phyloP scores from a whole-genome alignment of 805 yeast genomes.

The Kurtzmaniella fragi region DNA sequence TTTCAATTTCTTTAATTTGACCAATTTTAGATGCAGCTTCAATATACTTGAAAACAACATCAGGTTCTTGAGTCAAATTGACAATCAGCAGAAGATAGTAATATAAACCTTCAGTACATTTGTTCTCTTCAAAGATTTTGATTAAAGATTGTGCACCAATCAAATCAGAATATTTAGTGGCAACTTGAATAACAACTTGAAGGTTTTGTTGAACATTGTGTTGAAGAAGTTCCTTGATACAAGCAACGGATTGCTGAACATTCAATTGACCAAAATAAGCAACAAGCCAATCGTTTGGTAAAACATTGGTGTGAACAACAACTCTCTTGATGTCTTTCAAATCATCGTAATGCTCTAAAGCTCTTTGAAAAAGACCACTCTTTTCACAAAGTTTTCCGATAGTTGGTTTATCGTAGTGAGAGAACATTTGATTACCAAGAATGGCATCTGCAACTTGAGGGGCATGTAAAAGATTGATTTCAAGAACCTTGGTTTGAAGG shows the following conservation, averaged over 20 bases:
- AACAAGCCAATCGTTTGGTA: conserved; percentile 93
- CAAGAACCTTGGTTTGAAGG: conserved; percentile 89
- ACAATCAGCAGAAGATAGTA: conserved; percentile 91
- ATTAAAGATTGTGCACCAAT: conserved; percentile 83
- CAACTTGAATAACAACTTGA: conserved; percentile 92
- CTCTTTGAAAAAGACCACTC: conserved; percentile 94
- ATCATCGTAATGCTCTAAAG: conserved; percentile 92
- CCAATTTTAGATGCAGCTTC: conserved; percentile 89
- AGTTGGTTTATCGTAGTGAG: conserved; percentile 90
- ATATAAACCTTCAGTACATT: conserved; percentile 89
- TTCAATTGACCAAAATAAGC: conserved; percentile 88
- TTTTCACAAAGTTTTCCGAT: conserved; percentile 91
- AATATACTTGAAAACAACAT: conserved; percentile 92
- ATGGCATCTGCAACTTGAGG: conserved; percentile 99
- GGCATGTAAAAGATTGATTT: conserved; percentile 88
- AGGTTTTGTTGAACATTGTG: conserved; percentile 76
- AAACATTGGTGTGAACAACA: conserved; percentile 75
- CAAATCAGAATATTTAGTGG: conserved; percentile 91
- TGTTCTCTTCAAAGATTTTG: conserved; percentile 89
- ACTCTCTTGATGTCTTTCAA: conserved; percentile 94
- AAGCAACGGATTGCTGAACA: conserved; percentile 87
- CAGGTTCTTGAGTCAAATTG: conserved; percentile 88
- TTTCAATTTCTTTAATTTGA: conserved; percentile 90
- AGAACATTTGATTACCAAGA: conserved; percentile 90
- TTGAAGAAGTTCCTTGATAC: conserved; percentile 81